Evolutionary conservation across 2,329 filamentous ascomycete species (phyloP).

Genomic region (Dothideomycetidae sp.): DNA sequence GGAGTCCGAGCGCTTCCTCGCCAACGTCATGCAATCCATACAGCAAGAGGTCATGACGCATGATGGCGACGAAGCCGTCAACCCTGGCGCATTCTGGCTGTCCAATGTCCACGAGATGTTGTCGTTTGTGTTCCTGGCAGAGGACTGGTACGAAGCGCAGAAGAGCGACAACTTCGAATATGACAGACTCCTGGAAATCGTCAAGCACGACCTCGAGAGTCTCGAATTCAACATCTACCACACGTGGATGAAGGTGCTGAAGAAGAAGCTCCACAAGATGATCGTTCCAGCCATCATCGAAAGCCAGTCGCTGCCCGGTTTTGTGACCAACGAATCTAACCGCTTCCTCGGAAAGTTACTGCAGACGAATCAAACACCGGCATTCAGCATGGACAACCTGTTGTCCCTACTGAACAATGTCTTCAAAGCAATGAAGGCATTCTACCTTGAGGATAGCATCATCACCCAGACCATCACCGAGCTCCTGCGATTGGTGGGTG

Average conservation of each 20-base stretch:
- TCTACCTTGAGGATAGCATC: slow-evolving; percentile 91
- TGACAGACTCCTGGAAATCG: slow-evolving; percentile 89
- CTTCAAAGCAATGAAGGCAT: slow-evolving; percentile 97
- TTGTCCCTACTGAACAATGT: slow-evolving; percentile 91
- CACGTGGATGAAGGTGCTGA: slow-evolving; percentile 99
- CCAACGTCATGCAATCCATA: slow-evolving; percentile 99
- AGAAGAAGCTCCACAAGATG: slow-evolving; percentile 99
- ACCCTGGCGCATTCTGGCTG: slow-evolving; percentile 95
- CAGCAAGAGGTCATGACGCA: slow-evolving; percentile 99
- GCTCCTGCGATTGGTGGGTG: slow-evolving; percentile 79
- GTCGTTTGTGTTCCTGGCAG: slow-evolving; percentile 95
- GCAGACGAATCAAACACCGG: slow-evolving; percentile 74
- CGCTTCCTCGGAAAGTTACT: slow-evolving; percentile 95
- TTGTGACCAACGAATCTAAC: slow-evolving; percentile 97
- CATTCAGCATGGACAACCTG: slow-evolving; percentile 99
- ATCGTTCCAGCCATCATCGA: slow-evolving; percentile 98
- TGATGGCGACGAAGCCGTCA: slow-evolving; percentile 92
- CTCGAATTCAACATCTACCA: slow-evolving; percentile 99
- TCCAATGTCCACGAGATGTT: slow-evolving; percentile 99
- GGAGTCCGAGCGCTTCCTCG: slow-evolving; percentile 95
- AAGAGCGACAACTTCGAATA: slow-evolving; percentile 99
- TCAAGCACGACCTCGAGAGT: slow-evolving; percentile 96
- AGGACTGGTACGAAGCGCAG: slow-evolving; percentile 98
- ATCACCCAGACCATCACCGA: slow-evolving; percentile 93
- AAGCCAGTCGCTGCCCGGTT: slow-evolving; percentile 92